Percentiles rank a stretch among this genome's conserved stretches.
Evolutionary conservation across 176 grass and related monocot species (phyloP).

Genomic region (Zoysia japonica): DNA sequence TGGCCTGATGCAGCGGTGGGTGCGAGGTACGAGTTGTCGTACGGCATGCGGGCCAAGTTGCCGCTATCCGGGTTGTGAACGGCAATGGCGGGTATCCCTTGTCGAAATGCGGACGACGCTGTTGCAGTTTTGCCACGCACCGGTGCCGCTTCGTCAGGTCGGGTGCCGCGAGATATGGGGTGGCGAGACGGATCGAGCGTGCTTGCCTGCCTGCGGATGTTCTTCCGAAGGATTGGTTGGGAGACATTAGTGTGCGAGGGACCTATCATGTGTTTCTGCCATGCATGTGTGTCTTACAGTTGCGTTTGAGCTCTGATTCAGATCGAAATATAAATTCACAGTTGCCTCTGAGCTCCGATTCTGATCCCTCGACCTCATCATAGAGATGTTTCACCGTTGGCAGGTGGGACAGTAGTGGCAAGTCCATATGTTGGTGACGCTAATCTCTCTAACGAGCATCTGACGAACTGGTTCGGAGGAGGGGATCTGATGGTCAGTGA

Average conservation of each 20-base stretch:
- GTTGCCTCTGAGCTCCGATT: not conserved
- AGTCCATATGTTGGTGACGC: too few relatives aligned
- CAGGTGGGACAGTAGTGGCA: too few relatives aligned
- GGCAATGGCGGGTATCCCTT: not conserved
- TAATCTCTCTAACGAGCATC: too few relatives aligned
- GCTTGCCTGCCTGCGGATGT: not conserved
- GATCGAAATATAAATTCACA: not conserved
- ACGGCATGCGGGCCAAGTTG: constrained; percentile 23
- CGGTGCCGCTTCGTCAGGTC: too few relatives aligned
- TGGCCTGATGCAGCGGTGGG: not conserved
- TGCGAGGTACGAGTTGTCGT: constrained; percentile 29
- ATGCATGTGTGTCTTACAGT: constrained; percentile 5
- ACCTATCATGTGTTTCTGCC: constrained; percentile 10
- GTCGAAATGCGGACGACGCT: not conserved
- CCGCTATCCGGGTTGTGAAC: not conserved
- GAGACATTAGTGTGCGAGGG: not conserved
- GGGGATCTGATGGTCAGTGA: too few relatives aligned
- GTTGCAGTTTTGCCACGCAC: not conserved
- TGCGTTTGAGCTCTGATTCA: not conserved
- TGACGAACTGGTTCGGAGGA: too few relatives aligned
- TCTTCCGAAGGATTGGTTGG: too few relatives aligned
- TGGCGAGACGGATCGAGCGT: too few relatives aligned
- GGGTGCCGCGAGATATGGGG: too few relatives aligned
- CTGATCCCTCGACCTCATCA: not conserved
- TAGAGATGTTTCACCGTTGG: not conserved